Conservation (phyloP, 352 stramenopile species). For the Globisporangium nunn region DNA sequence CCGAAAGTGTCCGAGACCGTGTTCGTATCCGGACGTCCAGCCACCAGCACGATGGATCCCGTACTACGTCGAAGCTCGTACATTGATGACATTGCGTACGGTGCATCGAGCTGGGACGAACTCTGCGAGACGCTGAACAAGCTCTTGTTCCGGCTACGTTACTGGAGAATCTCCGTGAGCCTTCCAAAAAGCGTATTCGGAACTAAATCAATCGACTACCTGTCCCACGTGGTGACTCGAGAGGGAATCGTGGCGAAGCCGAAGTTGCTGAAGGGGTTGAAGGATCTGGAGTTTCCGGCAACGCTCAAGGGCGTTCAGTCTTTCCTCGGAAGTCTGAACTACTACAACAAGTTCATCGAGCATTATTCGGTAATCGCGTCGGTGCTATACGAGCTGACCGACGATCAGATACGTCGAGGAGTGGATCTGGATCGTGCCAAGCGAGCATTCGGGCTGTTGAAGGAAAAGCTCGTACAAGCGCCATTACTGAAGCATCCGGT, state of each 20-base stretch:
- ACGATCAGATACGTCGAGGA: neutral
- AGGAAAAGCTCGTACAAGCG: slow-evolving; percentile 3
- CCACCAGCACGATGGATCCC: too few species aligned
- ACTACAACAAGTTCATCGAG: slow-evolving; percentile 25
- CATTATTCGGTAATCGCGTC: slow-evolving; percentile 13
- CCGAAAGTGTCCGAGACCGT: too few species aligned
- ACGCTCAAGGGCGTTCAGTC: slow-evolving; percentile 16
- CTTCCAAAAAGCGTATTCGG: slow-evolving; percentile 17
- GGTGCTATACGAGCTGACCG: slow-evolving; percentile 12
- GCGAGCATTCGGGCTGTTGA: slow-evolving; percentile 9
- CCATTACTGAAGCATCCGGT: slow-evolving; percentile 15
- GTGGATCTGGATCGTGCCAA: neutral
- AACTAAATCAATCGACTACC: slow-evolving; percentile 9
- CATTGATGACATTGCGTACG: slow-evolving; percentile 17
- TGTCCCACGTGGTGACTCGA: slow-evolving; percentile 9
- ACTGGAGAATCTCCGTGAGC: slow-evolving; percentile 19
- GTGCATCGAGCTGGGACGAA: slow-evolving; percentile 5
- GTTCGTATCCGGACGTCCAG: too few species aligned
- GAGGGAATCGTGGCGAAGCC: slow-evolving; percentile 9
- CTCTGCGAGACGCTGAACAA: slow-evolving; percentile 4
- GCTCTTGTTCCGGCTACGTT: slow-evolving; percentile 7
- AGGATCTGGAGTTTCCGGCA: slow-evolving; percentile 6
- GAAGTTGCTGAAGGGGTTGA: slow-evolving; percentile 9
- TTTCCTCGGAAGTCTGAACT: slow-evolving; percentile 16
- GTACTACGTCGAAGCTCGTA: too few species aligned